These are phyloP conservation scores for Lodderomyces beijingensis DNA, from an alignment of 1,139 yeast species.

Conservation along the genomic window DNA sequence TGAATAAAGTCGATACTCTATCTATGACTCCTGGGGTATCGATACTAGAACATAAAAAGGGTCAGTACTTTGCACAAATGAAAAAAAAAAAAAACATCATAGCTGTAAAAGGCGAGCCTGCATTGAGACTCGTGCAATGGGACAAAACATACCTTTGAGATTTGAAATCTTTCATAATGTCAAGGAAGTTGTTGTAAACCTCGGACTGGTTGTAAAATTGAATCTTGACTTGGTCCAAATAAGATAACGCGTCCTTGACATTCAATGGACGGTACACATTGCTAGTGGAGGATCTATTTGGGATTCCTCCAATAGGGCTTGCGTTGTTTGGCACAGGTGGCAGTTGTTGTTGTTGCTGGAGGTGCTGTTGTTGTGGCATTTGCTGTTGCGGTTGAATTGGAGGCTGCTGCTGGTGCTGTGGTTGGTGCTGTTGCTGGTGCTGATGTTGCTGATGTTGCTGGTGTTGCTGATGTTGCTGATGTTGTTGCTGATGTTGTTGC, in stretches of 20 bases:
- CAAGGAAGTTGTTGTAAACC: conserved; percentile 91
- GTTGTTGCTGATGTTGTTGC: conserved; percentile 9
- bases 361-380: conserved; percentile 7
- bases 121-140: too few relatives aligned
- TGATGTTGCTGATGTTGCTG: conserved; percentile 1
- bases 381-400: conserved; percentile 9
- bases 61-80: neutral
- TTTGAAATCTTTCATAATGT: conserved; percentile 97
- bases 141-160: conserved; percentile 53
- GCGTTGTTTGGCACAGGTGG: conserved; percentile 1
- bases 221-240: conserved; percentile 90
- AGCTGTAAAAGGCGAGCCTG: too few relatives aligned
- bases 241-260: conserved; percentile 93
- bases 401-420: conserved; percentile 11
- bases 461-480: conserved; percentile 7
- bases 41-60: conserved; percentile 38
- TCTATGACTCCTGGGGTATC: conserved; percentile 99
- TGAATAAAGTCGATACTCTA: conserved; percentile 82
- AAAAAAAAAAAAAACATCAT: too few relatives aligned
- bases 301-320: conserved; percentile 27
- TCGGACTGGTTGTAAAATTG: conserved; percentile 92
- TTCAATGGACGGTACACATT: conserved; percentile 78
- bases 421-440: conserved; percentile 2
- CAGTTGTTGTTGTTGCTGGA: conserved; percentile 10
- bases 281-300: conserved; percentile 43